A percentile compares a stretch with the other conserved stretches of the same genome.
Evolutionary conservation across 208 protist genomes (phyloP).

Genomic region (Trypanosoma scelopori): DNA sequence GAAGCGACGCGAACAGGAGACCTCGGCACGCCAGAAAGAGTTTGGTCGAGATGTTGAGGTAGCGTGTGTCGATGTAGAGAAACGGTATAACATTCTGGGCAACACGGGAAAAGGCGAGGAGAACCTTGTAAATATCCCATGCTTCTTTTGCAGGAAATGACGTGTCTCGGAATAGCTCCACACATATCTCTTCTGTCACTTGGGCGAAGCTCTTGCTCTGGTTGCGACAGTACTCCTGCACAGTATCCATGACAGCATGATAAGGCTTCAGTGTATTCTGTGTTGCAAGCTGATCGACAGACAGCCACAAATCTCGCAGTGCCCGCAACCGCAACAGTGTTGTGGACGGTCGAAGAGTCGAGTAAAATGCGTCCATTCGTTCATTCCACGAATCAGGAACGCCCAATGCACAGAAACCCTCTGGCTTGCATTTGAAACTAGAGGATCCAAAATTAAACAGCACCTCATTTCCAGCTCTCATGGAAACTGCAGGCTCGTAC

Average conservation of each 20-base stretch:
- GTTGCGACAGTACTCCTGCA: slow-evolving; percentile 39
- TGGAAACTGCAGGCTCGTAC: slow-evolving; percentile 81
- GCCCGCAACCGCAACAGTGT: slow-evolving; percentile 50
- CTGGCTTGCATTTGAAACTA: slow-evolving; percentile 84
- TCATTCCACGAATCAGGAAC: slow-evolving; percentile 91
- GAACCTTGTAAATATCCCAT: slow-evolving; percentile 56
- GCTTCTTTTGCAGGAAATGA: slow-evolving; percentile 27
- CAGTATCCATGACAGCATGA: slow-evolving; percentile 34
- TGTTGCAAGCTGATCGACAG: slow-evolving; percentile 7
- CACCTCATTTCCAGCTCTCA: slow-evolving; percentile 81
- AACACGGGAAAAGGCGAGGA: slow-evolving; percentile 76
- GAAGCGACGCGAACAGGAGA: slow-evolving; percentile 67
- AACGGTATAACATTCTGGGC: slow-evolving; percentile 74
- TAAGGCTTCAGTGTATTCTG: slow-evolving; percentile 26
- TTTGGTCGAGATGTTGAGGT: slow-evolving; percentile 45
- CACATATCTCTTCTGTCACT: slow-evolving; percentile 45
- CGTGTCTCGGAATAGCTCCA: slow-evolving; percentile 24
- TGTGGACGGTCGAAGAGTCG: slow-evolving; percentile 46
- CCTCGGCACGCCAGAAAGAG: slow-evolving; percentile 65
- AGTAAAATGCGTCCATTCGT: slow-evolving; percentile 90
- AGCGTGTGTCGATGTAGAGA: slow-evolving; percentile 56
- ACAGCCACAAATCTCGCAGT: slow-evolving; percentile 57
- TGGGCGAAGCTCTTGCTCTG: slow-evolving; percentile 50
- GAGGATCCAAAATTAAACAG: slow-evolving; percentile 90
- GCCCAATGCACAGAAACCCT: slow-evolving; percentile 84